These are phyloP conservation scores for Fusarium sambucinum DNA, from an alignment of 2,329 filamentous ascomycete species.

Conservation along the genomic window DNA sequence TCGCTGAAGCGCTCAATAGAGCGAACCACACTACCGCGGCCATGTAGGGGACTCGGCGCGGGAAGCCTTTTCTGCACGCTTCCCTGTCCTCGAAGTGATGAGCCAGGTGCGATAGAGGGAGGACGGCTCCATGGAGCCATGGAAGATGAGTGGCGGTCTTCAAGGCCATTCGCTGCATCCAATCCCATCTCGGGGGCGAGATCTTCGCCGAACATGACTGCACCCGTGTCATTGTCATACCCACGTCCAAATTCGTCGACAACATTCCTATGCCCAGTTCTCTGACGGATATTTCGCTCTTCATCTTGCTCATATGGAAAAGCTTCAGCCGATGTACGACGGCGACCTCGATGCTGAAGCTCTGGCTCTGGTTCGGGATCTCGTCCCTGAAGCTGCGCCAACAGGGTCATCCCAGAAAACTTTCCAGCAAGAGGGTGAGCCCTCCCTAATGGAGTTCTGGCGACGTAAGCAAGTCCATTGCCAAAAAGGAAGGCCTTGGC, in stretches of 20 bases:
- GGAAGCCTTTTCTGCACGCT: conserved; percentile 52
- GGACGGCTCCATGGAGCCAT: conserved; percentile 66
- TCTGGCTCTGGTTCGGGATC: conserved; percentile 37
- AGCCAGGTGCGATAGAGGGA: conserved; percentile 61
- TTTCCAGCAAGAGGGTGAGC: conserved; percentile 59
- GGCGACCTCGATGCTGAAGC: conserved; percentile 47
- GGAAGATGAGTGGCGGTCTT: conserved; percentile 71
- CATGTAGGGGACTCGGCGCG: conserved; percentile 56
- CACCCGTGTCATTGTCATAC: conserved; percentile 44
- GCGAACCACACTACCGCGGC: conserved; percentile 52
- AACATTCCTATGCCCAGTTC: conserved; percentile 42
- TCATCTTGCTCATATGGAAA: conserved; percentile 56
- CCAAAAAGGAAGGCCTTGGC: conserved; percentile 50
- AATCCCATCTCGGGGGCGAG: conserved; percentile 74
- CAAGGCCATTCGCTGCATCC: conserved; percentile 73
- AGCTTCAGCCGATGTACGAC: conserved; percentile 60
- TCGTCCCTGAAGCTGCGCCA: conserved; percentile 49
- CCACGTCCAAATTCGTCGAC: conserved; percentile 49
- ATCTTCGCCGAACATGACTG: conserved; percentile 55
- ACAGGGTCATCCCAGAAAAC: conserved; percentile 60
- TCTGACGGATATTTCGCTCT: conserved; percentile 55
- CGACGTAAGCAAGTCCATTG: conserved; percentile 53
- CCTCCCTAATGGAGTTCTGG: conserved; percentile 39
- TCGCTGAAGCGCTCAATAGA: conserved; percentile 64
- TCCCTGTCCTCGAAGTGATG: conserved; percentile 57